Conservation (phyloP, 495 filamentous ascomycete genomes). For the Penicillium lividum region DNA sequence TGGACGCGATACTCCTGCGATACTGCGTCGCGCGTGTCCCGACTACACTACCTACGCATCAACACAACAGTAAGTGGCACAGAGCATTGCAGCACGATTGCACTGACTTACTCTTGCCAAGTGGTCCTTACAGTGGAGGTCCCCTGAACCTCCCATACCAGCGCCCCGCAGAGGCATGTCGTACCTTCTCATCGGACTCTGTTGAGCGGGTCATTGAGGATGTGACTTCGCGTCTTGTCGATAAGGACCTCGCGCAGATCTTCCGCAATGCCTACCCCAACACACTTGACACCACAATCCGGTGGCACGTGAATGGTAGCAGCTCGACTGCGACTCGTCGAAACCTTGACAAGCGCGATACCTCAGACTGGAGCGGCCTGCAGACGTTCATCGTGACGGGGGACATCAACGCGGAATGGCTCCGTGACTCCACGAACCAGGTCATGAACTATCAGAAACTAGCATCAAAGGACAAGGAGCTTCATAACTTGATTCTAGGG, state of each 20-base stretch:
- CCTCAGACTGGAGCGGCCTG: conserved; percentile 71
- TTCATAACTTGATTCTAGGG: conserved; percentile 81
- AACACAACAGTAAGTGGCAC: conserved; percentile 43
- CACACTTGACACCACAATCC: conserved; percentile 89
- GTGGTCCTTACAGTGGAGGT: conserved; percentile 76
- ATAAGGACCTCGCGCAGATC: conserved; percentile 86
- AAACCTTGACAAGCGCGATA: conserved; percentile 45
- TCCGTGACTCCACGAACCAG: conserved; percentile 97
- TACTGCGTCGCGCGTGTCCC: conserved; percentile 49
- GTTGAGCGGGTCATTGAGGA: conserved; percentile 88
- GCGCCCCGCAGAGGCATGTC: conserved; percentile 74
- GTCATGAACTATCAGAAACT: conserved; percentile 84
- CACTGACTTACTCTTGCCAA: conserved; percentile 28
- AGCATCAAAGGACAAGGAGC: conserved; percentile 71
- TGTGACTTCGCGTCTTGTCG: conserved; percentile 73
- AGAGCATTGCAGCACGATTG: neutral
- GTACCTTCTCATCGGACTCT: conserved; percentile 80
- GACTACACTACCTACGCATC: conserved; percentile 52
- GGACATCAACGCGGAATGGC: conserved; percentile 98
- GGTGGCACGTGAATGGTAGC: conserved; percentile 64
- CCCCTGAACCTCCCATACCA: conserved; percentile 85
- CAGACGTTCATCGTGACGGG: conserved; percentile 97
- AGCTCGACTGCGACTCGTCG: conserved; percentile 30
- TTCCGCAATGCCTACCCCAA: conserved; percentile 99
- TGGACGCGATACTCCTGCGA: conserved; percentile 30